phyloP scores from a whole-genome alignment of 306 rosid species.

The Castanea mollissima region DNA sequence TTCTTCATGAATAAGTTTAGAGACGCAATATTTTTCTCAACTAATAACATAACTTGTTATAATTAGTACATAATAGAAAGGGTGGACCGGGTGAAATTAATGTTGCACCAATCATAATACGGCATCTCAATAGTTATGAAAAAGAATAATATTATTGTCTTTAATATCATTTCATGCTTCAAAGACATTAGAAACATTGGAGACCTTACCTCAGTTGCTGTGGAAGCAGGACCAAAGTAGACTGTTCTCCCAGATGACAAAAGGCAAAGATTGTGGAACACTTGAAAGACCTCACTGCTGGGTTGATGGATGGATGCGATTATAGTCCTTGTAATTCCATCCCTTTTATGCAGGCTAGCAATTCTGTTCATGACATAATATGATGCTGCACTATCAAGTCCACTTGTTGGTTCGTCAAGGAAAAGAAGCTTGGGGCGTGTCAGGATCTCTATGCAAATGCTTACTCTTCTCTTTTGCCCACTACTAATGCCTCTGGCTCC shows the following conservation, averaged over 20 bases:
- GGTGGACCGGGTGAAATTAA: too few relatives aligned
- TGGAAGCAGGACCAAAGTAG: background rate
- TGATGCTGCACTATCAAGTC: background rate
- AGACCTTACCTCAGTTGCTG: background rate
- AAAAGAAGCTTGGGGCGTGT: slow-evolving; percentile 43
- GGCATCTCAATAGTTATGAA: too few relatives aligned
- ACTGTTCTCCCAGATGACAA: background rate
- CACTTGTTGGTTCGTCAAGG: slow-evolving; percentile 52
- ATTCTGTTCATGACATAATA: background rate
- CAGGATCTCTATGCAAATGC: slow-evolving; percentile 50
- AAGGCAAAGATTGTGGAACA: background rate
- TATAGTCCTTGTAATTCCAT: background rate
- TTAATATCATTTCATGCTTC: too few relatives aligned
- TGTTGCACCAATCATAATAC: too few relatives aligned
- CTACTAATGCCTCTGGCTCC: slow-evolving; percentile 46
- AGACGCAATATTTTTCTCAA: too few relatives aligned
- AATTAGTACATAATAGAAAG: too few relatives aligned
- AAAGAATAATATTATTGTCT: too few relatives aligned
- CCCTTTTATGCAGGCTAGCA: background rate
- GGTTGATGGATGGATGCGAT: background rate
- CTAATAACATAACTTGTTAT: too few relatives aligned
- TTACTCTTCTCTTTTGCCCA: slow-evolving; percentile 43
- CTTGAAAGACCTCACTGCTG: background rate
- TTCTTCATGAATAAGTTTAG: too few relatives aligned
- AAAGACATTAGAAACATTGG: background rate